Evolutionary conservation across 495 filamentous ascomycete species (phyloP).

Genomic region (Xylaria sp.): DNA sequence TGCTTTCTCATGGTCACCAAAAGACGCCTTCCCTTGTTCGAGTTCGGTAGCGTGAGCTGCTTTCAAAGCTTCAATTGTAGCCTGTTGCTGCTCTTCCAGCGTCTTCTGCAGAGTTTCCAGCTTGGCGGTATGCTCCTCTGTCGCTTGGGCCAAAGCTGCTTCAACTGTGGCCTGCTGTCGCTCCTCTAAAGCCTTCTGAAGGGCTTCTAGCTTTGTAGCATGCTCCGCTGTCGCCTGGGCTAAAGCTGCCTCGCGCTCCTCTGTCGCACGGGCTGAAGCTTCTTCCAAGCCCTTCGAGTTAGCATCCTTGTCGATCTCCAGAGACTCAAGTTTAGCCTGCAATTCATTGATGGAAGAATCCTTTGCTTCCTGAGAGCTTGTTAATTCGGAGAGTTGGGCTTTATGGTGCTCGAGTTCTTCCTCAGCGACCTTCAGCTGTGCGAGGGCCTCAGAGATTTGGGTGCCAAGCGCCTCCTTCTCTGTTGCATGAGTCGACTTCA

Average conservation of each 20-base stretch:
- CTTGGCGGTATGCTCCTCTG: slow-evolving; percentile 50
- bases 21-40: slow-evolving; percentile 43
- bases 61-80: slow-evolving; percentile 48
- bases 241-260: slow-evolving; percentile 46
- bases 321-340: slow-evolving; percentile 48
- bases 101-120: slow-evolving; percentile 49
- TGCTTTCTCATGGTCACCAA: slow-evolving; percentile 45
- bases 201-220: slow-evolving; percentile 46
- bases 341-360: slow-evolving; percentile 50
- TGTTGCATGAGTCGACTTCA: slow-evolving; percentile 55
- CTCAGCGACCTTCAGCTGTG: slow-evolving; percentile 52
- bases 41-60: slow-evolving; percentile 51
- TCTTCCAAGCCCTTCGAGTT: slow-evolving; percentile 45
- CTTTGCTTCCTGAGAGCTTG: slow-evolving; percentile 45
- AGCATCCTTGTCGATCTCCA: slow-evolving; percentile 49
- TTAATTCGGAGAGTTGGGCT: slow-evolving; percentile 44
- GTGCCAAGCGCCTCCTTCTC: slow-evolving; percentile 51
- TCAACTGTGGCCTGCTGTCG: slow-evolving; percentile 49
- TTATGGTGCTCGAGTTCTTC: slow-evolving; percentile 47
- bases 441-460: slow-evolving; percentile 50
- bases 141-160: slow-evolving; percentile 38
- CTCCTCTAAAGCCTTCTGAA: slow-evolving; percentile 50
- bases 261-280: slow-evolving; percentile 38
- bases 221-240: slow-evolving; percentile 48
- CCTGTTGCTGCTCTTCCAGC: slow-evolving; percentile 51